Evolutionary conservation across 2,329 filamentous ascomycete genomes (phyloP).

Genomic region (Elsinoe australis): DNA sequence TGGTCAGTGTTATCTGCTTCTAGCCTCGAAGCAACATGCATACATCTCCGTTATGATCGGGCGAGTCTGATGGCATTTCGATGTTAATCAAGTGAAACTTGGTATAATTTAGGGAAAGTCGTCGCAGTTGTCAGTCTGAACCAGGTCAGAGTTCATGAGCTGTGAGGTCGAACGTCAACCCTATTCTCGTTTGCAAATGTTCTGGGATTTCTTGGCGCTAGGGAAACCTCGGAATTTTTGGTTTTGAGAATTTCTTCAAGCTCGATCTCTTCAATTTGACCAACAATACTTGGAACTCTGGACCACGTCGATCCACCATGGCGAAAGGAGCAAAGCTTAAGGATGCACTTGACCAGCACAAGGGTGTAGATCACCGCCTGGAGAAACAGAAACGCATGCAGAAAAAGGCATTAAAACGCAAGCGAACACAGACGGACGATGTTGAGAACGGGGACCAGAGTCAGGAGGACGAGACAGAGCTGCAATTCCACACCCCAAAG

Average conservation of each 20-base stretch:
- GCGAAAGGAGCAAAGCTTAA: slow-evolving; percentile 50
- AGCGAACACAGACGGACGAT: slow-evolving; percentile 29
- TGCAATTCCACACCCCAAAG: slow-evolving; percentile 21
- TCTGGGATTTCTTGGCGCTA: too few relatives aligned
- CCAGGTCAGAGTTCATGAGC: too few relatives aligned
- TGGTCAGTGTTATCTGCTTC: background rate
- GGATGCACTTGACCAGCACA: slow-evolving; percentile 50
- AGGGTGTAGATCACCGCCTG: slow-evolving; percentile 61
- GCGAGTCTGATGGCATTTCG: too few relatives aligned
- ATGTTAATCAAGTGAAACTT: too few relatives aligned
- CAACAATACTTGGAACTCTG: background rate
- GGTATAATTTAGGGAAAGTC: too few relatives aligned
- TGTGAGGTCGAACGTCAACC: too few relatives aligned
- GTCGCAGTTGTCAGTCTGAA: too few relatives aligned
- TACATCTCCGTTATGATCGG: too few relatives aligned
- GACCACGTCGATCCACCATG: too few relatives aligned
- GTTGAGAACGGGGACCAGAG: slow-evolving; percentile 23
- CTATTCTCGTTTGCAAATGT: too few relatives aligned
- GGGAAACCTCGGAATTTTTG: slow-evolving; percentile 12
- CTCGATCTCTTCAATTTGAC: background rate
- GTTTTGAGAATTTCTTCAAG: slow-evolving; percentile 10
- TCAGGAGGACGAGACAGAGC: slow-evolving; percentile 21
- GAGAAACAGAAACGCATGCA: slow-evolving; percentile 54
- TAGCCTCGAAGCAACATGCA: too few relatives aligned
- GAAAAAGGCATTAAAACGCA: slow-evolving; percentile 47